Evolutionary conservation across 2,329 filamentous ascomycete species (phyloP).

Genomic region (Paramyrothecium roridum): DNA sequence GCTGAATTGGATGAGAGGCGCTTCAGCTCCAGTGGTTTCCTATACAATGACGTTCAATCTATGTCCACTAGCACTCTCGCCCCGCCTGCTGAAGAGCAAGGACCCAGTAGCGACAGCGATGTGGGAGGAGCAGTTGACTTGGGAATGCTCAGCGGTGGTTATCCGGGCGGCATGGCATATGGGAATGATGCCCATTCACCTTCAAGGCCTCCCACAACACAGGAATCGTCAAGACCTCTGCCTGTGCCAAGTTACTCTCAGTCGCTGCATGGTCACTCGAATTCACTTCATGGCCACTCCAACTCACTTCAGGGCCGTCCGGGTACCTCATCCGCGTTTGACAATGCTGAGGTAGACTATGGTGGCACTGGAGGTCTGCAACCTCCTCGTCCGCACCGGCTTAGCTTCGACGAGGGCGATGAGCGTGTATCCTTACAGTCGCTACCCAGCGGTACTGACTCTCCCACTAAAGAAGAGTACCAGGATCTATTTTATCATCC

Average conservation of each 20-base stretch:
- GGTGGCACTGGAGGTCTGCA: constrained; percentile 87
- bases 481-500: constrained; percentile 94
- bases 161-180: constrained; percentile 49
- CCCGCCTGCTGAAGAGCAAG: constrained; percentile 47
- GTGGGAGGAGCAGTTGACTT: constrained; percentile 66
- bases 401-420: constrained; percentile 92
- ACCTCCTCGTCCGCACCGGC: constrained; percentile 66
- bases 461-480: constrained; percentile 68
- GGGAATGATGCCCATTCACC: constrained; percentile 43
- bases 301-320: constrained; percentile 20
- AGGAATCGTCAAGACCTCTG: constrained; percentile 44
- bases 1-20: constrained; percentile 74
- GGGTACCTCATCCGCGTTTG: constrained; percentile 36
- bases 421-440: constrained; percentile 63
- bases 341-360: constrained; percentile 75
- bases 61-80: constrained; percentile 32
- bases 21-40: constrained; percentile 28
- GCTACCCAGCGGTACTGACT: constrained; percentile 59
- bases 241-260: constrained; percentile 39
- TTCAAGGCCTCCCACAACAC: constrained; percentile 32
- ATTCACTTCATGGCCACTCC: constrained; percentile 18
- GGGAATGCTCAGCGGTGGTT: constrained; percentile 71
- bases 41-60: constrained; percentile 25
- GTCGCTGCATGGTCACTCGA: constrained; percentile 18
- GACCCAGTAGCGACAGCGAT: constrained; percentile 65